These are phyloP conservation scores for Ustilaginoidea virens DNA, from an alignment of 2,329 filamentous ascomycete genomes.

Conservation along the genomic window DNA sequence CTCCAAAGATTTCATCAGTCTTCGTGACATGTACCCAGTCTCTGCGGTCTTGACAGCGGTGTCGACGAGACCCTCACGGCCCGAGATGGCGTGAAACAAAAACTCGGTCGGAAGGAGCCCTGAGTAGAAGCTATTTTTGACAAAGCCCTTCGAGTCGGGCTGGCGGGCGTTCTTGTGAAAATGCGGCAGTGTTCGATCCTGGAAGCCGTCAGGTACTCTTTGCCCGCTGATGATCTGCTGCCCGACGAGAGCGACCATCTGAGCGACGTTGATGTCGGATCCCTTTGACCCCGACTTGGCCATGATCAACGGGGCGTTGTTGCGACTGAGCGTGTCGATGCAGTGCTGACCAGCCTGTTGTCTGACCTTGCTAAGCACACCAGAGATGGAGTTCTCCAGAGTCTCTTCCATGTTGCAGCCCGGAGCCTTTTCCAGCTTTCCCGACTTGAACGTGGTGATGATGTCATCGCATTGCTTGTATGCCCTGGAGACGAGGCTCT, in stretches of 20 bases:
- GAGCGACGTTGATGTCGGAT: constrained; percentile 93
- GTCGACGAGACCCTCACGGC: constrained; percentile 95
- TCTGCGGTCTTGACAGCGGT: constrained; percentile 98
- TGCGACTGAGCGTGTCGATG: constrained; percentile 75
- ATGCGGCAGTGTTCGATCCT: constrained; percentile 86
- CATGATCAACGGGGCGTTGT: constrained; percentile 92
- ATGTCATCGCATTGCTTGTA: constrained; percentile 72
- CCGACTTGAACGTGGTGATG: constrained; percentile 64
- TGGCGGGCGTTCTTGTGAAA: constrained; percentile 88
- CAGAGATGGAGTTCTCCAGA: constrained; percentile 78
- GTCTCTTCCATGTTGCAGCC: constrained; percentile 88
- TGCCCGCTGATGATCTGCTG: constrained; percentile 94
- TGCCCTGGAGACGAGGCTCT: constrained; percentile 58
- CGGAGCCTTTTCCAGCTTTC: constrained; percentile 69
- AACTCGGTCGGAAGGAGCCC: constrained; percentile 85
- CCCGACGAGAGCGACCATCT: constrained; percentile 95
- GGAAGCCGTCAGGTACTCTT: constrained; percentile 90
- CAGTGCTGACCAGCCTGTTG: constrained; percentile 83
- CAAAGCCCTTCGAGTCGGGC: constrained; percentile 92
- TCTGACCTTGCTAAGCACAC: constrained; percentile 82
- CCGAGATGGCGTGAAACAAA: constrained; percentile 95
- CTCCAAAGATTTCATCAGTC: constrained; percentile 94
- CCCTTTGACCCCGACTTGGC: constrained; percentile 94
- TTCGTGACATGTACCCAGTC: constrained; percentile 96
- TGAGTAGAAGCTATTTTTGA: constrained; percentile 92